Conservation (phyloP, 805 yeast genomes). For the Sugiyamaella mastotermitis region DNA sequence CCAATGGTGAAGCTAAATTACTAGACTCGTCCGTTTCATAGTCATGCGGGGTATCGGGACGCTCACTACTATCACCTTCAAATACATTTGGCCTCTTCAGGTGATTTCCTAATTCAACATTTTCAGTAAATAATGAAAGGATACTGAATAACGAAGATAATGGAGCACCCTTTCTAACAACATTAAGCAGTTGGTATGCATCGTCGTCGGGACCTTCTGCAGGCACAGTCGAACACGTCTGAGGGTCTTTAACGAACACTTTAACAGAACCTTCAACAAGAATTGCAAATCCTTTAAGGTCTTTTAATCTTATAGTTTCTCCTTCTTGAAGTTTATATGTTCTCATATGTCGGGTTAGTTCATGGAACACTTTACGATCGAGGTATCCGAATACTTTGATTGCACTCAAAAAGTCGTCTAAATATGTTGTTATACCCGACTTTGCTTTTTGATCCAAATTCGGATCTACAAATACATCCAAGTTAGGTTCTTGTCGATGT, state of each 20-base stretch:
- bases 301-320: constrained; percentile 69
- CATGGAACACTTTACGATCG: constrained; percentile 87
- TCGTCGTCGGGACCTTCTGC: constrained; percentile 38
- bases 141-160: constrained; percentile 78
- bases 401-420: constrained; percentile 86
- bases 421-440: constrained; percentile 52
- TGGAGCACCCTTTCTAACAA: constrained; percentile 78
- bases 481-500: constrained; percentile 37
- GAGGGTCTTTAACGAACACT: constrained; percentile 54
- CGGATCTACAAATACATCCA: constrained; percentile 42
- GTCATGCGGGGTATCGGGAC: neutral
- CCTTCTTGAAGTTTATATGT: constrained; percentile 76
- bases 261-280: constrained; percentile 89
- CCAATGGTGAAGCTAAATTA: too few species aligned
- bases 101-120: constrained; percentile 22
- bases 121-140: constrained; percentile 61
- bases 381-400: constrained; percentile 91
- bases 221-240: neutral
- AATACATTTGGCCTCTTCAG: neutral
- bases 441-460: constrained; percentile 21
- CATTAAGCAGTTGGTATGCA: constrained; percentile 65
- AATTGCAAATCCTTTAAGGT: constrained; percentile 77
- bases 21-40: constrained; percentile 8
- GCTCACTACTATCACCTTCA: neutral
- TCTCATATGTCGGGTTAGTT: constrained; percentile 83